Percentiles rank a stretch among this genome's conserved stretches.
phyloP scores from a whole-genome alignment of 768 basidiomycete genomes.

The Hypsizygus marmoreus region DNA sequence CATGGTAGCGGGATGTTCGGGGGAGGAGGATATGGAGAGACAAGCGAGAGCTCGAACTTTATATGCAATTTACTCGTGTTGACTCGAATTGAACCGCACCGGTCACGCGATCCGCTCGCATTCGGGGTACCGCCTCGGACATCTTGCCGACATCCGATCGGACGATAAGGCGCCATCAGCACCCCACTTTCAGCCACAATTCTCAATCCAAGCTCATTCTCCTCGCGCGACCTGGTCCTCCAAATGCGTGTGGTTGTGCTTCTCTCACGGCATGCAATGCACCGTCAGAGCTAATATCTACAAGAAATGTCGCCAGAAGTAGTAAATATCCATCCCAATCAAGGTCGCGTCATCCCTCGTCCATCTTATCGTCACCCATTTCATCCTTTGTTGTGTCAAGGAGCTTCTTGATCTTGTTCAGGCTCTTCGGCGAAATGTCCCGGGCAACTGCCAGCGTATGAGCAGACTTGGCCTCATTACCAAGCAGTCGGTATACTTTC shows the following conservation, averaged over 20 bases:
- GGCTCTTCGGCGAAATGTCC: slow-evolving; percentile 91
- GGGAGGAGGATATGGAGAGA: slow-evolving; percentile 19
- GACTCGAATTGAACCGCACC: slow-evolving; percentile 19
- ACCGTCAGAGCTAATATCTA: slow-evolving; percentile 20
- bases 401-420: slow-evolving; percentile 79
- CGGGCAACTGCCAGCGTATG: slow-evolving; percentile 87
- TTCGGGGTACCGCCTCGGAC: slow-evolving; percentile 14
- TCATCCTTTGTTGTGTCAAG: slow-evolving; percentile 71
- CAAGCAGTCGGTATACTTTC: slow-evolving; percentile 82
- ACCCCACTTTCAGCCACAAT: slow-evolving; percentile 21
- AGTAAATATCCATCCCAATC: slow-evolving; percentile 16
- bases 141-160: slow-evolving; percentile 12
- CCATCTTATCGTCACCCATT: slow-evolving; percentile 65
- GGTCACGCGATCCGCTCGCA: slow-evolving; percentile 17
- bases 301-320: slow-evolving; percentile 37
- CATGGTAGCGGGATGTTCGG: slow-evolving; percentile 38
- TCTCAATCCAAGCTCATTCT: not conserved
- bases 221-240: not conserved
- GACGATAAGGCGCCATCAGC: slow-evolving; percentile 27
- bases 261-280: slow-evolving; percentile 6
- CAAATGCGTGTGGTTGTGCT: slow-evolving; percentile 13
- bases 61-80: slow-evolving; percentile 22
- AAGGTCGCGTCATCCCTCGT: slow-evolving; percentile 65
- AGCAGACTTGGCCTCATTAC: slow-evolving; percentile 77
- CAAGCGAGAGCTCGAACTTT: slow-evolving; percentile 19